These are phyloP conservation scores for Vigna unguiculata DNA, from an alignment of 306 rosid species.

Conservation along the genomic window DNA sequence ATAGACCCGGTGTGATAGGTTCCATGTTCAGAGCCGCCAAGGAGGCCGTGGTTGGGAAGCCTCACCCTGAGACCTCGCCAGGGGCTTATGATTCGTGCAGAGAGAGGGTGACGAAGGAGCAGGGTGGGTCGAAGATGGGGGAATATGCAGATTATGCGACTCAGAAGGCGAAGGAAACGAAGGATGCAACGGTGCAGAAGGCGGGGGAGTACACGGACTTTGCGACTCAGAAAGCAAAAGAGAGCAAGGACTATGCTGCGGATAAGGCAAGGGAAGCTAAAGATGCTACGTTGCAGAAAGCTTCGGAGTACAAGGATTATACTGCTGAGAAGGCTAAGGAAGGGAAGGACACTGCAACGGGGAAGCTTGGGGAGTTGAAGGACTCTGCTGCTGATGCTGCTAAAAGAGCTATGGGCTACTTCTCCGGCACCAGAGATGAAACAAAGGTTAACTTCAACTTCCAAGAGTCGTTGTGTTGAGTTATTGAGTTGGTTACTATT, in stretches of 20 bases:
- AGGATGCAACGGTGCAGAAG: slow-evolving; percentile 8
- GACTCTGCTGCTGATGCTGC: slow-evolving; percentile 72
- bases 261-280: slow-evolving; percentile 42
- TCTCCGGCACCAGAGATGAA: slow-evolving; percentile 65
- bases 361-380: slow-evolving; percentile 71
- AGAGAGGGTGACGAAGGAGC: slow-evolving; percentile 17
- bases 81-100: neutral
- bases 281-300: slow-evolving; percentile 27
- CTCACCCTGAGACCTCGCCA: neutral
- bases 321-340: slow-evolving; percentile 44
- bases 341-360: slow-evolving; percentile 59
- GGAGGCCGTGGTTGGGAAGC: slow-evolving; percentile 73
- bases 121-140: neutral
- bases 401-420: slow-evolving; percentile 61
- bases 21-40: slow-evolving; percentile 68
- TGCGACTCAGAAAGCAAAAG: neutral
- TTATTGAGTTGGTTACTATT: neutral
- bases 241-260: neutral
- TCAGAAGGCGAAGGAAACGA: neutral
- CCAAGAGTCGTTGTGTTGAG: neutral
- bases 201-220: neutral
- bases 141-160: neutral
- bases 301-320: slow-evolving; percentile 19
- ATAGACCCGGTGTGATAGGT: slow-evolving; percentile 64
- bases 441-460: neutral